Evolutionary conservation across 352 stramenopile genomes (phyloP).

Genomic region (Phytophthora capsici): DNA sequence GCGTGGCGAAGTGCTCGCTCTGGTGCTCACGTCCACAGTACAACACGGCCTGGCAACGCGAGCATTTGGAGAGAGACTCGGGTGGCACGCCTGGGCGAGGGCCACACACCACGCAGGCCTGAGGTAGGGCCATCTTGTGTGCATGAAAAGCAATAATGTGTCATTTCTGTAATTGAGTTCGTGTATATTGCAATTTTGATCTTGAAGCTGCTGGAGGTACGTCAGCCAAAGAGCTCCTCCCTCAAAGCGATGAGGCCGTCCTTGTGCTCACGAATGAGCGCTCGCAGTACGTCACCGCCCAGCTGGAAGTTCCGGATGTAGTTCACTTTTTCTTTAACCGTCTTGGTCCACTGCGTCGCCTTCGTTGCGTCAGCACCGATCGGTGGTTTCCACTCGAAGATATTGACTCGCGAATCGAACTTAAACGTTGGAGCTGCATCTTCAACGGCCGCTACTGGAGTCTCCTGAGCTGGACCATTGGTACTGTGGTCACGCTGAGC

Average conservation of each 20-base stretch:
- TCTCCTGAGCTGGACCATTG: not conserved
- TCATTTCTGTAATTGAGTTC: too few relatives aligned
- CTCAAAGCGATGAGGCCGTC: constrained; percentile 65
- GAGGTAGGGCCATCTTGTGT: not conserved
- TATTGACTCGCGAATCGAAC: constrained; percentile 47
- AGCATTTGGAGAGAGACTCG: not conserved
- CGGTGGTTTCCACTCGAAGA: constrained; percentile 71
- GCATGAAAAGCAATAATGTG: too few relatives aligned
- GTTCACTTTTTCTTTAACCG: constrained; percentile 53
- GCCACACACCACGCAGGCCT: not conserved
- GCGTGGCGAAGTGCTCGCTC: not conserved
- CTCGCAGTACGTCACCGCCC: constrained; percentile 59
- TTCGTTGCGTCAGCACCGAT: constrained; percentile 5
- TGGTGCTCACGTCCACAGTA: not conserved
- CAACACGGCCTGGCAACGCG: not conserved
- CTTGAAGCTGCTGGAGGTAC: not conserved
- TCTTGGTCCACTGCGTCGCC: constrained; percentile 44
- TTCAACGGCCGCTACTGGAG: not conserved
- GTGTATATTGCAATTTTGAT: too few relatives aligned
- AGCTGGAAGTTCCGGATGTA: constrained; percentile 65
- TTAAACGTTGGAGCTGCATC: constrained; percentile 11
- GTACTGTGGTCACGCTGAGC: not conserved
- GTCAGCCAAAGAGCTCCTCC: constrained; percentile 56
- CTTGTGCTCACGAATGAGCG: constrained; percentile 62
- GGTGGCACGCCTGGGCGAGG: too few relatives aligned